A percentile compares a stretch with the other conserved stretches of the same genome.
Evolutionary conservation across 371 early-diverging fungal genomes (phyloP).

Genomic region (Rhizopus delemar): DNA sequence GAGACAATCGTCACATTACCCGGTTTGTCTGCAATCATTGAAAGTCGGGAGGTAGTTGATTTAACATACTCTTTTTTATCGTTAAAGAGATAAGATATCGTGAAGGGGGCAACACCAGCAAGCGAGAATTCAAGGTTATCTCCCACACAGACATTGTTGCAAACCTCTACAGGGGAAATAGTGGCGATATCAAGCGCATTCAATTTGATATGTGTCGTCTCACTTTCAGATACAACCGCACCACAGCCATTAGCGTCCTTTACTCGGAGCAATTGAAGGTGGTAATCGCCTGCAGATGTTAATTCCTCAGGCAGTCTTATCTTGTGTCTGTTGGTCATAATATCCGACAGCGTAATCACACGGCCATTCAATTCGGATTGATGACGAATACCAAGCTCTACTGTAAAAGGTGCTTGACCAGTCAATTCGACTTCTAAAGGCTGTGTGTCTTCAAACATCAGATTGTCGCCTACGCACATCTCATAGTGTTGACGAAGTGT

Average conservation of each 20-base stretch:
- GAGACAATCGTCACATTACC: conserved; percentile 57
- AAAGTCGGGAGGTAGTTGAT: conserved; percentile 29
- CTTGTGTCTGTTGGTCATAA: conserved; percentile 32
- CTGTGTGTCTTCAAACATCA: conserved; percentile 31
- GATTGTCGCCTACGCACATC: conserved; percentile 50
- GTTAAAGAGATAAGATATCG: conserved; percentile 48
- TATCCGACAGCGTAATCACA: conserved; percentile 31
- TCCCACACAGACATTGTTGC: conserved; percentile 53
- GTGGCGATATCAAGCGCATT: conserved; percentile 50
- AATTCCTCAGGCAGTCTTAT: conserved; percentile 35
- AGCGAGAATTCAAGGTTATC: conserved; percentile 48
- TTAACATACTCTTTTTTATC: conserved; percentile 36
- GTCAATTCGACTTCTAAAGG: conserved; percentile 40
- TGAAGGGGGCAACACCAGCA: conserved; percentile 46
- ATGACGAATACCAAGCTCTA: conserved; percentile 41
- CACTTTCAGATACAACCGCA: conserved; percentile 17
- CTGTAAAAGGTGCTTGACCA: conserved; percentile 52
- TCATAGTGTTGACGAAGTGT: conserved; percentile 23
- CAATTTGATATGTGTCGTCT: conserved; percentile 22
- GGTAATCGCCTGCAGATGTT: conserved; percentile 38
- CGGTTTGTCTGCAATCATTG: conserved; percentile 54
- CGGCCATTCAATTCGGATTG: conserved; percentile 35
- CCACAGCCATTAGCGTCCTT: conserved; percentile 52
- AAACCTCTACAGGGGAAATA: conserved; percentile 38
- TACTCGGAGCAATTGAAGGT: conserved; percentile 37